Evolutionary conservation across 345 rosid genomes (phyloP), one percentile per base, ranked within the genome.

Genomic region (Hibiscus tridactylites): DNA sequence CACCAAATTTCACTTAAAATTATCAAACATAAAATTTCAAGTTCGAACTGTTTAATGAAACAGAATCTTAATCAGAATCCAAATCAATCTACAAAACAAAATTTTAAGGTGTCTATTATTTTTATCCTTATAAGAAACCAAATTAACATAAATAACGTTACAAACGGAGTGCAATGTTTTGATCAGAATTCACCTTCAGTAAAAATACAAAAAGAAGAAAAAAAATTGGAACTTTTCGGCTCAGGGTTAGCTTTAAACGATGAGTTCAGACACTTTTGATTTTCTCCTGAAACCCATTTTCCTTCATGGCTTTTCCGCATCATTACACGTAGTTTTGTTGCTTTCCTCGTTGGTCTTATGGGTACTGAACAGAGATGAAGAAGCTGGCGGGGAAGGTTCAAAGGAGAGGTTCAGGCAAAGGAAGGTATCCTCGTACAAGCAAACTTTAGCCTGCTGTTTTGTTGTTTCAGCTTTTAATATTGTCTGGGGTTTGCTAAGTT

Each of bases 401-500:
- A 68, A 65, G 52, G 76, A 68, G 68, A 52, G 74, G 77, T 56
- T 73, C 62, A 71, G 61, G 73, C 63, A 71, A 29, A 65, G 47
- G 49, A 67, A 75, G 49, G 70, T 33, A 61, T 69, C 73, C 49
- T 79, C 74, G 78, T 71, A 73, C 71, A 88, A 82, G 75, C 79
- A 54, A 71, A 83, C 82, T 77, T 37, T 91, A 73, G 67, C 84
- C 50, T 85, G 83, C 79, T 84, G 87, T 65, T 67, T 84, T 28
- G 83, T 88, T 37, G 75, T 91, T 68, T 85, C 92, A 8, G 65
- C 83, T 61, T 82, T 91, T 73, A 86, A 83, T 74, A 76, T 89
- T 31, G 76, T 79, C 19, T 76, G 82, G 35, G 77, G 89, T 77
- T 77, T 78, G 12, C 62, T 87, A 69, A 87, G 82, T 72, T 88